phyloP scores from a whole-genome alignment of 2,329 filamentous ascomycete genomes.

The Immersiporthe knoxdaviesiana region DNA sequence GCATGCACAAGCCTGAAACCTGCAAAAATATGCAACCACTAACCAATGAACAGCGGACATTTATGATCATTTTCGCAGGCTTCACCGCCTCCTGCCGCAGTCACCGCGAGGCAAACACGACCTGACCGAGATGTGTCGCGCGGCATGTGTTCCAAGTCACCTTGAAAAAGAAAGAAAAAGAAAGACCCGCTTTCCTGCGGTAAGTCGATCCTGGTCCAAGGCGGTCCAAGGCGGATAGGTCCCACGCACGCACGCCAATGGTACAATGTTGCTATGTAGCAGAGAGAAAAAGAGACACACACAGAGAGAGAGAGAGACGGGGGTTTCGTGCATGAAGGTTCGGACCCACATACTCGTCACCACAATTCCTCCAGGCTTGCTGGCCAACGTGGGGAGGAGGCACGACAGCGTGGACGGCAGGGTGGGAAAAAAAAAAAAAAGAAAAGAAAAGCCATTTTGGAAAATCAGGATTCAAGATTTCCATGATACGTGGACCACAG shows the following conservation, averaged over 20 bases:
- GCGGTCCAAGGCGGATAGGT: constrained; percentile 16
- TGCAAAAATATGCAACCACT: background rate
- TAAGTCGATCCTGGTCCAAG: constrained; percentile 22
- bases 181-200: constrained; percentile 26
- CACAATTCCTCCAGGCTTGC: background rate
- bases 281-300: constrained; percentile 18
- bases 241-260: constrained; percentile 10
- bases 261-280: background rate
- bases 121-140: constrained; percentile 27
- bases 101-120: constrained; percentile 11
- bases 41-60: background rate
- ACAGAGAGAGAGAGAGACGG: too few relatives aligned
- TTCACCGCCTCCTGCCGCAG: constrained; percentile 28
- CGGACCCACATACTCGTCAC: constrained; percentile 10
- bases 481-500: background rate
- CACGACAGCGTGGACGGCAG: background rate
- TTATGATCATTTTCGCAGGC: background rate
- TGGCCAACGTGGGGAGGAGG: constrained; percentile 1
- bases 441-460: background rate
- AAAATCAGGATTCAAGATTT: background rate
- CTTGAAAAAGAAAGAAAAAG: constrained; percentile 17
- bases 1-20: background rate
- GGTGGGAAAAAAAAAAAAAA: too few relatives aligned
- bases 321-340: constrained; percentile 7
- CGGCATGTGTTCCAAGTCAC: constrained; percentile 24